These are phyloP conservation scores for Candida bentonensis DNA, from an alignment of 805 yeast species.

Conservation along the genomic window DNA sequence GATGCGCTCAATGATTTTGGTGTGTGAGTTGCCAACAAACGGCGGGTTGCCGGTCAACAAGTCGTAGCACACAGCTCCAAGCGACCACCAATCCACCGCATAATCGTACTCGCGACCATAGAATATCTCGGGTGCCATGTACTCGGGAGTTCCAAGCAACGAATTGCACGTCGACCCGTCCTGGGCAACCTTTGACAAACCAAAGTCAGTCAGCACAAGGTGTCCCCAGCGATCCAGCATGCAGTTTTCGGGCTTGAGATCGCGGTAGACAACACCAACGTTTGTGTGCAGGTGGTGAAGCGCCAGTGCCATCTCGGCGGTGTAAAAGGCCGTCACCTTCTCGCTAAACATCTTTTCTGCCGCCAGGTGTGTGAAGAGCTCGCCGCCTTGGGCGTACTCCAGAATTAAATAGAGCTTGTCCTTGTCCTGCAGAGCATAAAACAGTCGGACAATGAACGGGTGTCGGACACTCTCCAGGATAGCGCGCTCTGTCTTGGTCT, in stretches of 20 bases:
- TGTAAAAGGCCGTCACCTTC: constrained; percentile 58
- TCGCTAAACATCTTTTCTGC: constrained; percentile 35
- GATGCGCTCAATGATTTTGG: constrained; percentile 62
- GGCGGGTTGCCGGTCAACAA: constrained; percentile 81
- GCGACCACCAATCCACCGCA: constrained; percentile 83
- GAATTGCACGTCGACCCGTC: constrained; percentile 35
- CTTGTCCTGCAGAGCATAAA: constrained; percentile 71
- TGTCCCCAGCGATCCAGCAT: constrained; percentile 66
- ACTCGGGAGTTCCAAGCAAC: constrained; percentile 65
- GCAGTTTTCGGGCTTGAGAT: constrained; percentile 83
- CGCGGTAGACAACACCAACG: constrained; percentile 76
- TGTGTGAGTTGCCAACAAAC: constrained; percentile 70
- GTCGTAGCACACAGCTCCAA: constrained; percentile 71
- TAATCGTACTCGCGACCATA: constrained; percentile 65
- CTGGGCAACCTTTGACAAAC: constrained; percentile 39
- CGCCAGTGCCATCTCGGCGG: constrained; percentile 72
- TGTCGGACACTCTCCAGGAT: constrained; percentile 61
- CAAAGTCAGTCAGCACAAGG: constrained; percentile 74
- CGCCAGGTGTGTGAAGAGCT: constrained; percentile 52
- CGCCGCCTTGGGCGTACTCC: constrained; percentile 85
- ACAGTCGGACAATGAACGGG: constrained; percentile 69
- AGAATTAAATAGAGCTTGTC: constrained; percentile 60
- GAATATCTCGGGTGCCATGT: constrained; percentile 83
- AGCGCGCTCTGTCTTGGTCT: constrained; percentile 68
- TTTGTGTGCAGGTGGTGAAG: constrained; percentile 53